phyloP scores from a whole-genome alignment of 1,284 basidiomycete species.

The Cystobasidium slooffiae region DNA sequence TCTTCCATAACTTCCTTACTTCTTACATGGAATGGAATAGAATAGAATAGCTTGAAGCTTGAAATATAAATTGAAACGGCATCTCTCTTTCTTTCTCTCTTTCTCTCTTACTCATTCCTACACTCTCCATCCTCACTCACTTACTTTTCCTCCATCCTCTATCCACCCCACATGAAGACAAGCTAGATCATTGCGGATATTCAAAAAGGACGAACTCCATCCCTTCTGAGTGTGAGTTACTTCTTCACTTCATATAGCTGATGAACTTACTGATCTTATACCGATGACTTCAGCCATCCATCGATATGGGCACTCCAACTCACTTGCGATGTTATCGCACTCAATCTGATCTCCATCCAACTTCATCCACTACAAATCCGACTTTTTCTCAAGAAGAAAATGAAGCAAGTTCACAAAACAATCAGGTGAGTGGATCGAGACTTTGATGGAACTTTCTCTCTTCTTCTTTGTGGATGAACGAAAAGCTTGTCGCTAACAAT shows the following conservation, averaged over 20 bases:
- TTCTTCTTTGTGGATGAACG: too few relatives aligned
- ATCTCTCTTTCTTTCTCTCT: not conserved
- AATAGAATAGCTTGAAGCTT: not conserved
- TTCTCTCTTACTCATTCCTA: not conserved
- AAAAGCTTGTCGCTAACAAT: too few relatives aligned
- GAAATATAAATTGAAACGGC: not conserved
- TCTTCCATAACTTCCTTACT: not conserved
- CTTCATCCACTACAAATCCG: too few relatives aligned
- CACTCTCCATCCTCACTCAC: not conserved
- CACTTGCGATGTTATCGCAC: slow-evolving; percentile 6
- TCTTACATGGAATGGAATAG: not conserved
- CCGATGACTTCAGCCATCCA: not conserved
- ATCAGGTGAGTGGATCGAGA: too few relatives aligned
- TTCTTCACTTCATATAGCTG: not conserved
- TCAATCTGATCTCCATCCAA: not conserved
- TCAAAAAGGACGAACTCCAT: not conserved
- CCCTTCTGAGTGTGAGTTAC: not conserved
- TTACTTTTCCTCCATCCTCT: not conserved
- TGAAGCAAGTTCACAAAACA: not conserved
- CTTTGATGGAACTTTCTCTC: too few relatives aligned
- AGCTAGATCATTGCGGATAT: not conserved
- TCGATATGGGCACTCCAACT: slow-evolving; percentile 26
- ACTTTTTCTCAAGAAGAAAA: not conserved
- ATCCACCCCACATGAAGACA: slow-evolving; percentile 2
- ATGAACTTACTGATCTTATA: not conserved